Percentiles rank a stretch among this genome's conserved stretches.
Conservation (phyloP, 176 grass and related monocot genomes). For the Ananas comosus region DNA sequence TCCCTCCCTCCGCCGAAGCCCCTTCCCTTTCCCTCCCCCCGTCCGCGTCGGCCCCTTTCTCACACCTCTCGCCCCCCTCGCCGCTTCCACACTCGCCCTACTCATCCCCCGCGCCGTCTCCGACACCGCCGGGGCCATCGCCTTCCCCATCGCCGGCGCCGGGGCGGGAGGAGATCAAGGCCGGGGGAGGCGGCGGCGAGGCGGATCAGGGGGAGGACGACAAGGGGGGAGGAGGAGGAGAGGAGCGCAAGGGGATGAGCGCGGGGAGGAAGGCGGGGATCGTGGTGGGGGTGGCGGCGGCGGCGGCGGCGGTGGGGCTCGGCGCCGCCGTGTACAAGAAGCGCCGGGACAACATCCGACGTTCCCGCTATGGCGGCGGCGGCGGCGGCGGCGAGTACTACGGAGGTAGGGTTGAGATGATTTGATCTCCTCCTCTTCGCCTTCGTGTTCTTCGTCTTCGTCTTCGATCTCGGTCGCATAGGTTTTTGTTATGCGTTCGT, state of each 20-base stretch:
- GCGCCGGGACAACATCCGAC: conserved; percentile 63
- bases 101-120: background rate
- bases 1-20: conserved; percentile 2
- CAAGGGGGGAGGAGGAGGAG: background rate
- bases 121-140: background rate
- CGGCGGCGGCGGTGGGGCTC: conserved; percentile 36
- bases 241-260: conserved; percentile 18
- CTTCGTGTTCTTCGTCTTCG: background rate
- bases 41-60: background rate
- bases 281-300: conserved; percentile 39
- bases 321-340: conserved; percentile 45
- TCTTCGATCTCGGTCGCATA: background rate
- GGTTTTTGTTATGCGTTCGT: background rate
- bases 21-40: background rate
- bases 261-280: conserved; percentile 53
- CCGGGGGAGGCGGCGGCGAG: background rate
- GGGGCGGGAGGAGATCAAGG: conserved; percentile 4
- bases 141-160: conserved; percentile 16
- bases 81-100: background rate
- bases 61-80: background rate
- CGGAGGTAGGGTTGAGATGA: conserved; percentile 56
- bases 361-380: conserved; percentile 66
- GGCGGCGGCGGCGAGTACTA: conserved; percentile 57
- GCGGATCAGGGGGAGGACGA: background rate
- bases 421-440: conserved; percentile 16